These are phyloP conservation scores for Triticum dicoccoides DNA, from an alignment of 176 grass and related monocot species.

Conservation along the genomic window DNA sequence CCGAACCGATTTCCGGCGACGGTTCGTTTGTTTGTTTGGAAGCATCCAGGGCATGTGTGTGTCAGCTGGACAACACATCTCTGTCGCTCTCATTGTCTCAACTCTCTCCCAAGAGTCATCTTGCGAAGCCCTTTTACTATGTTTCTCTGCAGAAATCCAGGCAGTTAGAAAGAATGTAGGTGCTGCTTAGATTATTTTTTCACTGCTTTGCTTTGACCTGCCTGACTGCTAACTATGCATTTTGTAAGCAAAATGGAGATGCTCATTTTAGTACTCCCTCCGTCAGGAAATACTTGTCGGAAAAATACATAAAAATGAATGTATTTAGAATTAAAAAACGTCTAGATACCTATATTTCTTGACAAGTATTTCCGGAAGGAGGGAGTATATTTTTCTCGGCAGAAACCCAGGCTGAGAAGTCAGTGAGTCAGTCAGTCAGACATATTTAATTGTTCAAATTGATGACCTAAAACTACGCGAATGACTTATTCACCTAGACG, in stretches of 20 bases:
- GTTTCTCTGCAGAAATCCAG: neutral
- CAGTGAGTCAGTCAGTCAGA: neutral
- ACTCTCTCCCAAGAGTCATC: neutral
- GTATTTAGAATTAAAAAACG: too few species aligned
- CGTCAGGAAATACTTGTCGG: too few species aligned
- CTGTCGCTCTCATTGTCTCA: neutral
- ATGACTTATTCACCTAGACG: too few species aligned
- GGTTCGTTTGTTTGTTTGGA: neutral
- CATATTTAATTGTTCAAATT: too few species aligned
- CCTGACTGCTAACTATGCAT: neutral
- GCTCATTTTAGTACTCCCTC: too few species aligned
- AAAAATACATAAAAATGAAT: too few species aligned
- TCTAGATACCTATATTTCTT: too few species aligned
- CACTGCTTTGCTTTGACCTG: neutral
- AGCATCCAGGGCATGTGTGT: neutral
- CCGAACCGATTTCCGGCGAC: neutral
- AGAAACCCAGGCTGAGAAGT: too few species aligned
- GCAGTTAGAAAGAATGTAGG: slow-evolving; percentile 6
- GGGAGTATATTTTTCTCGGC: too few species aligned
- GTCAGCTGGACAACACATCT: neutral
- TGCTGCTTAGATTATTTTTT: neutral
- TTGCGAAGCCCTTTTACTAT: too few species aligned
- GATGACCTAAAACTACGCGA: too few species aligned
- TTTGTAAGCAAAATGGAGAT: neutral
- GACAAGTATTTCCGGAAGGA: too few species aligned